phyloP scores from a whole-genome alignment of 148 eudicot genomes.

The Amaranthus hypochondriacus region DNA sequence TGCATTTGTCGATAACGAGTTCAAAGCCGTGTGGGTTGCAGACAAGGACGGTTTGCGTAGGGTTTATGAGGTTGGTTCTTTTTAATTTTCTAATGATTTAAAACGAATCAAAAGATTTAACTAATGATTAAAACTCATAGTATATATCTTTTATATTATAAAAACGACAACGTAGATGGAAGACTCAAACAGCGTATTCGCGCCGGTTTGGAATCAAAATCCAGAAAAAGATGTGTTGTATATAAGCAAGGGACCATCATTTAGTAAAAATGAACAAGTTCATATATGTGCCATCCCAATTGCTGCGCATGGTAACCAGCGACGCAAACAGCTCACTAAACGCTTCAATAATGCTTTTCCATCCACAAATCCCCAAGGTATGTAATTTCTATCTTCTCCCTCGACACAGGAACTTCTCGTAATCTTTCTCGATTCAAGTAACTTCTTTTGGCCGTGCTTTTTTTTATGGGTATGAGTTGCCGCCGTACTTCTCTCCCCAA shows the following conservation, averaged over 20 bases:
- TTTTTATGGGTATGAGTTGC: no score
- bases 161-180: no score
- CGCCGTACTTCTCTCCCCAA: no score
- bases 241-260: not conserved
- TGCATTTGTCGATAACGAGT: constrained; percentile 20
- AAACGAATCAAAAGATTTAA: no score
- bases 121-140: no score
- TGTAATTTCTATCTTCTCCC: not conserved
- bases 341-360: not conserved
- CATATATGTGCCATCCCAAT: not conserved
- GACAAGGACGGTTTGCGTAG: constrained; percentile 9
- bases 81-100: no score
- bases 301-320: not conserved
- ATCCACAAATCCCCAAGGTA: constrained; percentile 1
- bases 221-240: not conserved
- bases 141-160: no score
- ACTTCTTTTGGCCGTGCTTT: no score
- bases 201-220: constrained; percentile 11
- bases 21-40: constrained; percentile 19
- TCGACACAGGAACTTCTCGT: no score
- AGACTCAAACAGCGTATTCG: not conserved
- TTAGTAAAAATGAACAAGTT: not conserved
- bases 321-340: not conserved
- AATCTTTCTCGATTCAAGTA: no score
- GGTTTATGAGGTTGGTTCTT: not conserved